These are phyloP conservation scores for Hanseniaspora occidentalis DNA, from an alignment of 805 yeast species.

Conservation along the genomic window DNA sequence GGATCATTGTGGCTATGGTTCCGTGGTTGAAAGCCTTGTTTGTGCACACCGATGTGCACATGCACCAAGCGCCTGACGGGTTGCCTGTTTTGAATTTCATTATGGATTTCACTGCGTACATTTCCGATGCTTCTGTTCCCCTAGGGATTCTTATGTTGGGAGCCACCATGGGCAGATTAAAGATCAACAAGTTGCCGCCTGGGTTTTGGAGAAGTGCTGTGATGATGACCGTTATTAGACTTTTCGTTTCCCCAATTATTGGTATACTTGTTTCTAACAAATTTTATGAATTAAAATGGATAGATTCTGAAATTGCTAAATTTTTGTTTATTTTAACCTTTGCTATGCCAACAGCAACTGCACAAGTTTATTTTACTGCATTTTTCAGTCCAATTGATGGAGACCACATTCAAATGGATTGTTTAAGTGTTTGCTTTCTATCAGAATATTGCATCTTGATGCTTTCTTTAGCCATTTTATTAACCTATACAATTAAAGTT, in stretches of 20 bases:
- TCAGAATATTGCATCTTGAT: conserved; percentile 53
- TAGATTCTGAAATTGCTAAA: conserved; percentile 43
- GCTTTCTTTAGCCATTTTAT: conserved; percentile 57
- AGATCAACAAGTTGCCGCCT: conserved; percentile 42
- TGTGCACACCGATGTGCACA: conserved; percentile 33
- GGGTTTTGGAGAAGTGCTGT: conserved; percentile 53
- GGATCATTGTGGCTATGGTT: conserved; percentile 64
- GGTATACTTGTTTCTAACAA: conserved; percentile 62
- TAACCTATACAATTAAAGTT: conserved; percentile 38
- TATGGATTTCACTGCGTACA: conserved; percentile 67
- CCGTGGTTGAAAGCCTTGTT: conserved; percentile 76
- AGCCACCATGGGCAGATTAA: conserved; percentile 72
- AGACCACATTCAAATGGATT: conserved; percentile 54
- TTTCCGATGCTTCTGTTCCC: conserved; percentile 85
- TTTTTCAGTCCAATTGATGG: conserved; percentile 62
- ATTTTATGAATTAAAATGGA: conserved; percentile 49
- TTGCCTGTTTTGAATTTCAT: conserved; percentile 74
- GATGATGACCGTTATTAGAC: conserved; percentile 40
- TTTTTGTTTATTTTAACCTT: conserved; percentile 65
- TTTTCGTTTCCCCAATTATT: conserved; percentile 65
- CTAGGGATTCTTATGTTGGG: conserved; percentile 74
- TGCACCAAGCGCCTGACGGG: conserved; percentile 73
- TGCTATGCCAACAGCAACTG: conserved; percentile 80
- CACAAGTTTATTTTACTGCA: conserved; percentile 80
- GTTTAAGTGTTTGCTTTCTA: conserved; percentile 59